Evolutionary conservation across 352 stramenopile genomes (phyloP).

Genomic region (Phytophthora hybrid): DNA sequence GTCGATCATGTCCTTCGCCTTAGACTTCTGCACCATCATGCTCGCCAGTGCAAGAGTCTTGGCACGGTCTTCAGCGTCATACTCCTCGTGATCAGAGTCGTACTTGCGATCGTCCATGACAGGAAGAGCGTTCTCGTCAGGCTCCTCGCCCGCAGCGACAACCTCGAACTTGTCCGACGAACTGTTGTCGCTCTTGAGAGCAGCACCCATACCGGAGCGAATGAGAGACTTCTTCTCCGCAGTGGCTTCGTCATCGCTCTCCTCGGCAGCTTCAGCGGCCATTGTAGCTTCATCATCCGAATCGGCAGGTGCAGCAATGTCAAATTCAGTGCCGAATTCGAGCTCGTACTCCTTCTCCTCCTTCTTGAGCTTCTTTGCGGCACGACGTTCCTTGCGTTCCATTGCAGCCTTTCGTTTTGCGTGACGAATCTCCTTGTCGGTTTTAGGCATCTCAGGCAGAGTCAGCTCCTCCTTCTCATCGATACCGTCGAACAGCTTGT

Average conservation of each 20-base stretch:
- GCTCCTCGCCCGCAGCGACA: slow-evolving; percentile 54
- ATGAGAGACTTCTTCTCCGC: slow-evolving; percentile 86
- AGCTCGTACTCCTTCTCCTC: slow-evolving; percentile 88
- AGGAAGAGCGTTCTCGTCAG: slow-evolving; percentile 55
- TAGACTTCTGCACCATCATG: slow-evolving; percentile 98
- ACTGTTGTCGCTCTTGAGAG: slow-evolving; percentile 43
- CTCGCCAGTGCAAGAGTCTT: slow-evolving; percentile 96
- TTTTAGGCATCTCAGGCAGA: slow-evolving; percentile 95
- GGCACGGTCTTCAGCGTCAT: slow-evolving; percentile 97
- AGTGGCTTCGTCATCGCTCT: slow-evolving; percentile 63
- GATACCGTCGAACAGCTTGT: slow-evolving; percentile 84
- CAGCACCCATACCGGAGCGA: slow-evolving; percentile 84
- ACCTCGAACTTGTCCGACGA: slow-evolving; percentile 52
- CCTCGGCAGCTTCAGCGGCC: slow-evolving; percentile 44
- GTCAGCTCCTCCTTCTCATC: slow-evolving; percentile 58
- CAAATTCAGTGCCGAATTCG: slow-evolving; percentile 80
- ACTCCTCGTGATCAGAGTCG: slow-evolving; percentile 97
- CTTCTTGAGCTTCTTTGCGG: slow-evolving; percentile 80
- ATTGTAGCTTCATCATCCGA: slow-evolving; percentile 58
- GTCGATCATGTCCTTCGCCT: slow-evolving; percentile 98
- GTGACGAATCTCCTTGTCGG: slow-evolving; percentile 98
- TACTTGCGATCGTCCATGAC: slow-evolving; percentile 93
- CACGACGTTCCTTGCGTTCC: slow-evolving; percentile 91
- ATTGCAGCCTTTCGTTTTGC: slow-evolving; percentile 97
- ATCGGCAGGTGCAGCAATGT: slow-evolving; percentile 53